Evolutionary conservation across 371 early-diverging fungal species (phyloP).

Genomic region (Saksenaea oblongispora): DNA sequence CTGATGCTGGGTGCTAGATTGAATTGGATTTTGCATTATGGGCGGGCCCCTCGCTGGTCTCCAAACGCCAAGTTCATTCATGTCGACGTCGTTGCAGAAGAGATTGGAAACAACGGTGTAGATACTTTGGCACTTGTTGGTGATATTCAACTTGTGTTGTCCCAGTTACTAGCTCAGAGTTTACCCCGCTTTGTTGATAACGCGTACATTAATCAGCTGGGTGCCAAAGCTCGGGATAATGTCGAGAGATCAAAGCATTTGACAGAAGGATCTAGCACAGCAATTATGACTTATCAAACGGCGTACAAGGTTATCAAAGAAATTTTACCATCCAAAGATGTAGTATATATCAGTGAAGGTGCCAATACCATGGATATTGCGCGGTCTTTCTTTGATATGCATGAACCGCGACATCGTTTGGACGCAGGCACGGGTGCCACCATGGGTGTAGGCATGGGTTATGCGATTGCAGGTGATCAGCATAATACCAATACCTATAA

Average conservation of each 20-base stretch:
- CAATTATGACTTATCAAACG: constrained; percentile 69
- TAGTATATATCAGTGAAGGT: constrained; percentile 76
- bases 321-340: constrained; percentile 34
- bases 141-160: constrained; percentile 55
- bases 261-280: constrained; percentile 33
- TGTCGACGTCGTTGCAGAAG: constrained; percentile 71
- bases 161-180: constrained; percentile 42
- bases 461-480: constrained; percentile 66
- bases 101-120: constrained; percentile 57
- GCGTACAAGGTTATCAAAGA: constrained; percentile 68
- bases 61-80: constrained; percentile 66
- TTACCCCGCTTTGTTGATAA: constrained; percentile 11
- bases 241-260: constrained; percentile 30
- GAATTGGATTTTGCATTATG: constrained; percentile 86
- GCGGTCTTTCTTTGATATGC: constrained; percentile 68
- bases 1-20: constrained; percentile 73
- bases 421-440: constrained; percentile 82
- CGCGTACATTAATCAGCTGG: constrained; percentile 34
- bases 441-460: constrained; percentile 87
- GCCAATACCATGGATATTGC: constrained; percentile 90
- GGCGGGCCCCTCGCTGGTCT: constrained; percentile 61
- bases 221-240: constrained; percentile 48
- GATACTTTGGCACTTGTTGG: constrained; percentile 64
- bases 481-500: not conserved
- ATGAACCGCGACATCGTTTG: constrained; percentile 66